Evolutionary conservation across 805 yeast genomes (phyloP).

Genomic region (Lipomyces yamadae): DNA sequence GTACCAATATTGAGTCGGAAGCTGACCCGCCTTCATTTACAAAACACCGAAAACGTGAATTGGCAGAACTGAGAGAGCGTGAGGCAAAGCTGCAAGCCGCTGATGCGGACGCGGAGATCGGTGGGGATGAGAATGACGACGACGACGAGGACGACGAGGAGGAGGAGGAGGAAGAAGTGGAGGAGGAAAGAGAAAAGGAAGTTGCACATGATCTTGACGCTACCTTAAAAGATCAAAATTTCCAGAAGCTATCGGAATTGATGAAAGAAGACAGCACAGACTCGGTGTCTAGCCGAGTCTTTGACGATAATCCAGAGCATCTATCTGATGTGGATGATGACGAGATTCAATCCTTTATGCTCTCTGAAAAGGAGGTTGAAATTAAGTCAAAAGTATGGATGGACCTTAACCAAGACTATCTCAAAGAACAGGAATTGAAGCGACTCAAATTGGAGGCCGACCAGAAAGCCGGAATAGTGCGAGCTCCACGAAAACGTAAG

Average conservation of each 20-base stretch:
- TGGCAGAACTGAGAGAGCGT: constrained; percentile 42
- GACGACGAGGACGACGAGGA: constrained; percentile 40
- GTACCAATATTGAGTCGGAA: constrained; percentile 48
- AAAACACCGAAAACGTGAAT: constrained; percentile 58
- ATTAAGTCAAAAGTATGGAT: constrained; percentile 88
- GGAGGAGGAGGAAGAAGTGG: constrained; percentile 36
- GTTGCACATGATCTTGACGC: constrained; percentile 42
- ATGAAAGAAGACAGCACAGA: neutral
- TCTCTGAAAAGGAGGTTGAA: constrained; percentile 61
- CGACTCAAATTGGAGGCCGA: constrained; percentile 86
- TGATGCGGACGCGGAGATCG: constrained; percentile 32
- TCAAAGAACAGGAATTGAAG: constrained; percentile 83
- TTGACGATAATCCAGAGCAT: constrained; percentile 62
- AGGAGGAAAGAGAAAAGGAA: constrained; percentile 42
- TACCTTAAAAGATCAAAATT: constrained; percentile 38
- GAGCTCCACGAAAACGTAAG: constrained; percentile 52
- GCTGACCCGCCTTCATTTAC: constrained; percentile 85
- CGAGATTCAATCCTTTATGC: constrained; percentile 64
- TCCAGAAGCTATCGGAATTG: constrained; percentile 37
- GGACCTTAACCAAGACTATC: constrained; percentile 82
- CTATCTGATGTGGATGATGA: constrained; percentile 83
- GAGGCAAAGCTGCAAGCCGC: constrained; percentile 14
- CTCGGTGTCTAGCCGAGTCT: constrained; percentile 11
- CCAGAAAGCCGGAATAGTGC: constrained; percentile 73
- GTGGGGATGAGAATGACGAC: constrained; percentile 38